Conservation (phyloP, 202 grass and related monocot species). For the Zizania palustris region DNA sequence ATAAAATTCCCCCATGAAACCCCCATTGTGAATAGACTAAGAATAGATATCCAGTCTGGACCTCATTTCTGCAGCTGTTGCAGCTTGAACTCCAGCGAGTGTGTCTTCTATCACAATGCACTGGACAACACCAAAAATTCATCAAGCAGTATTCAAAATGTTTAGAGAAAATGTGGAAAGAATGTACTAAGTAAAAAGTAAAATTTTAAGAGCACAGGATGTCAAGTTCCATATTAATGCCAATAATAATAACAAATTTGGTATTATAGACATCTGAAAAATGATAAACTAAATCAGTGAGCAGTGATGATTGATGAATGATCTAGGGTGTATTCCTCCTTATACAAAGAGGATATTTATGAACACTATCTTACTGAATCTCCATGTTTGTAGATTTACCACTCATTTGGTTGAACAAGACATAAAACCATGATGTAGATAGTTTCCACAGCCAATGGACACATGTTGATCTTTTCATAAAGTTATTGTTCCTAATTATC, state of each 20-base stretch:
- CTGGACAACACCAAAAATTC: slow-evolving; percentile 36
- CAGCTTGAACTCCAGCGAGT: too few relatives aligned
- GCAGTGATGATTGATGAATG: slow-evolving; percentile 32
- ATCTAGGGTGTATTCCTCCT: slow-evolving; percentile 30
- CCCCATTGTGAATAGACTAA: too few relatives aligned
- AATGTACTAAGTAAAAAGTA: not conserved
- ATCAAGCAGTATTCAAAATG: slow-evolving; percentile 33
- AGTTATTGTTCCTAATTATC: not conserved
- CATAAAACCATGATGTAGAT: slow-evolving; percentile 13
- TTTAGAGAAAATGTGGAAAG: slow-evolving; percentile 22
- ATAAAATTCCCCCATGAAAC: too few relatives aligned
- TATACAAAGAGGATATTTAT: slow-evolving; percentile 33
- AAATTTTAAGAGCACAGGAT: slow-evolving; percentile 4
- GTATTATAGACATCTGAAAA: not conserved
- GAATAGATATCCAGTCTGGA: slow-evolving; percentile 21
- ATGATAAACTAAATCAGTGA: slow-evolving; percentile 14
- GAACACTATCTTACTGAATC: slow-evolving; percentile 18
- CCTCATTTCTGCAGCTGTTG: too few relatives aligned
- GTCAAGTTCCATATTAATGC: not conserved
- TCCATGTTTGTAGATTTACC: slow-evolving; percentile 28
- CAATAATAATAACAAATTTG: not conserved
- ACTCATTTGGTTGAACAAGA: slow-evolving; percentile 18
- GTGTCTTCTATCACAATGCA: too few relatives aligned
- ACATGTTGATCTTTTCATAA: slow-evolving; percentile 5
- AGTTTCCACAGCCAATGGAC: slow-evolving; percentile 21